phyloP scores from a whole-genome alignment of 371 early-diverging fungal genomes.

The Mortierella sp. region DNA sequence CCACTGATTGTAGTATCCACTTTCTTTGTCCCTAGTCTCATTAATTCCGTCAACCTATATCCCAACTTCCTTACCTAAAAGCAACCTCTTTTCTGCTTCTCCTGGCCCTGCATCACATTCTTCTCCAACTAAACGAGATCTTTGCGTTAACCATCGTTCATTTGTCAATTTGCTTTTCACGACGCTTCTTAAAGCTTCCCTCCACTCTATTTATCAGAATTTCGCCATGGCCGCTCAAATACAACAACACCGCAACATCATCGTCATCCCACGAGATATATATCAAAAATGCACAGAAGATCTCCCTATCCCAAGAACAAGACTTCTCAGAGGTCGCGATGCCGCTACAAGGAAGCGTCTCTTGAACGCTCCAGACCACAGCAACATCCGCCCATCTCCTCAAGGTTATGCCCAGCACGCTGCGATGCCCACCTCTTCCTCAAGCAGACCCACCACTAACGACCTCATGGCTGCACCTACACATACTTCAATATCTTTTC shows the following conservation, averaged over 20 bases:
- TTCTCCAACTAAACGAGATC: neutral
- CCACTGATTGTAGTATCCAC: neutral
- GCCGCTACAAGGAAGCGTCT: slow-evolving; percentile 13
- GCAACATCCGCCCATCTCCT: neutral
- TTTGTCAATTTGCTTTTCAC: neutral
- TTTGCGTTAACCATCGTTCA: neutral
- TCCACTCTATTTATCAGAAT: neutral
- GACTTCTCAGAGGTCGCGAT: slow-evolving; percentile 17
- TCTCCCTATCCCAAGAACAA: slow-evolving; percentile 19
- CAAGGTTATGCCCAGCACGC: slow-evolving; percentile 6
- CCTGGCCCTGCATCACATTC: slow-evolving; percentile 2
- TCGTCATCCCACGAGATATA: slow-evolving; percentile 42
- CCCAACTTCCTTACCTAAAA: neutral
- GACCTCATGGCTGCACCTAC: slow-evolving; percentile 24
- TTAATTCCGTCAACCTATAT: neutral
- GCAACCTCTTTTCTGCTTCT: neutral
- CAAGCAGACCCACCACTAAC: slow-evolving; percentile 16
- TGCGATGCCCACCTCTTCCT: neutral
- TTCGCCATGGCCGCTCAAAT: slow-evolving; percentile 30
- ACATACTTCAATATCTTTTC: slow-evolving; percentile 13
- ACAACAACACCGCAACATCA: slow-evolving; percentile 37
- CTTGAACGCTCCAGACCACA: slow-evolving; percentile 5
- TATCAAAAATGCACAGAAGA: slow-evolving; percentile 46
- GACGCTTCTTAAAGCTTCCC: neutral
- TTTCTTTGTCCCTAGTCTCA: neutral